Evolutionary conservation across 495 filamentous ascomycete species (phyloP), one percentile per base, ranked within the genome.

Genomic region (Bacidia rubella): DNA sequence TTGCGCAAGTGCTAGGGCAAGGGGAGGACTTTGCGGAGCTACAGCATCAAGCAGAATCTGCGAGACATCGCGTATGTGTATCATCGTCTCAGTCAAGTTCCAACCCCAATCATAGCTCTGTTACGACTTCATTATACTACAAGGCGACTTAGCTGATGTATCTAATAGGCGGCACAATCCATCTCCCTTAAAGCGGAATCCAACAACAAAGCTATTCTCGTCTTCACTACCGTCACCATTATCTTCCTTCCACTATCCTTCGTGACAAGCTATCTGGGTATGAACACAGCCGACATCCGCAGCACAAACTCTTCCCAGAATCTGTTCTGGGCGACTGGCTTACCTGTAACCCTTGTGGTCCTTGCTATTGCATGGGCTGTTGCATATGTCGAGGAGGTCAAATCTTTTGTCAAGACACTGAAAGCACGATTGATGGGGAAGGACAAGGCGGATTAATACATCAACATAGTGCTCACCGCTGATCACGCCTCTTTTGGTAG

Each of bases 211-310:
- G 62, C 66, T 0, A 70, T 70, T 49, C 46, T 66, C 0, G 59
- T 67, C 9, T 71, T 70, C 55, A 68, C 67, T 0, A 59, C 65
- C 7, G 70, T 77, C 40, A 65, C 69, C 19, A 67, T 71, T 12
- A 66, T 78, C 27, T 76, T 74, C 56, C 58, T 70, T 0, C 70
- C 70, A 0, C 42, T 70, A 1, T 63, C 59, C 0, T 65, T 66
- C 21, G 65, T 74, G 3, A 62, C 69, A 0, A 62, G 64, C 48
- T 63, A 67, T 47, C 49, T 71, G 1, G 70, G 70, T 3, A 75
- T 74, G 71, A 75, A 75, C 55, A 70, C 73, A 40, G 61, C 54
- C 50, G 74, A 76, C 56, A 58, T 77, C 3, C 68, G 73, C 11
- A 67, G 75, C 56, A 76, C 74, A 72, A 59, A 68, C 1, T 39